Base-by-base conservation (phyloP, 2,329 filamentous ascomycete species). In the Colletotrichum sansevieriae region DNA sequence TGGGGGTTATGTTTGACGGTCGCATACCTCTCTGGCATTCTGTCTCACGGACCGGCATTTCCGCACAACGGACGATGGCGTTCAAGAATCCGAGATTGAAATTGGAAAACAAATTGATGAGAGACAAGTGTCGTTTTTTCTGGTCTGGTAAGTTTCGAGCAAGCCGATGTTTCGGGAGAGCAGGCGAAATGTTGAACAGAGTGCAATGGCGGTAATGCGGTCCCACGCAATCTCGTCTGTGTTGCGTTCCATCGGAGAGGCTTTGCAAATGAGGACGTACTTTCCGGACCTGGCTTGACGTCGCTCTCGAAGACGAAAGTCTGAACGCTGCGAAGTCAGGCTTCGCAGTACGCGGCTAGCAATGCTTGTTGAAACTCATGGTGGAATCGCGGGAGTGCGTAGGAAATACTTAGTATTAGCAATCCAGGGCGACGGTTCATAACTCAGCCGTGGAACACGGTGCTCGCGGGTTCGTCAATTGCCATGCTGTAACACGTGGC, bases 91-190 rank as follows among this genome's bases (percentile, higher is more conserved):
- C 29, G 22, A 10, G 15, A 54, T 5, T 47, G 47, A 25, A 46
- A 58, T 41, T 43, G 13, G 18, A 20, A 44, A 29, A 46, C 25
- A 56, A 20, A 12, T 13, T 41, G 54, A 15, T 18, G 35, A 56
- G 57, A 7, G n/a, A 47, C 7, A 59, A 4, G 22, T n/a, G 8
- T 49, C 37, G n/a, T 20, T 33, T 33, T 37, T 20, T 41, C n/a
- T 39, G 37, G 35, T 51, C 59, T 20, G 51, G 25, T 18, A 29
- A 44, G 63, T 65, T 62, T 47, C 63, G 43, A 61, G 29, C 37
- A 54, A 41, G 43, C 43, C 54, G 35, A 57, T 64, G 61, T 64
- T 58, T 64, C 52, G 52, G 61, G 43, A 64, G 43, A 57, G 52
- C 25, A 58, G 63, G 29, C 37, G 25, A 37, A 25, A 60, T 43